A percentile compares a stretch with the other conserved stretches of the same genome.
Evolutionary conservation across 805 yeast species (phyloP).

Genomic region (Kluyveromyces aestuarii): DNA sequence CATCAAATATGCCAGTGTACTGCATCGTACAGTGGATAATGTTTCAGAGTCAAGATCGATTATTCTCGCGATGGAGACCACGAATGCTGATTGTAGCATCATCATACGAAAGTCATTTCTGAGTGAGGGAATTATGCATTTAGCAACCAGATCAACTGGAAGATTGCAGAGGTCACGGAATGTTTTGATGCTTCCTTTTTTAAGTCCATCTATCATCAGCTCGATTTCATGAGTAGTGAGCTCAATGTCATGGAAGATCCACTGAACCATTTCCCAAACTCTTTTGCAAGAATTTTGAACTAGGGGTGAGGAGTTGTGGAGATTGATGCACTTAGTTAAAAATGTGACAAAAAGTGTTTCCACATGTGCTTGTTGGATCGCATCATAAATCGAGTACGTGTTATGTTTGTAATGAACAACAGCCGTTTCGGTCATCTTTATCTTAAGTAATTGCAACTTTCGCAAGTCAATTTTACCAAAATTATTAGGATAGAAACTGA

Average conservation of each 20-base stretch:
- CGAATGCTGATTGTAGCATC: slow-evolving; percentile 8
- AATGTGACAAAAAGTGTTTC: slow-evolving; percentile 21
- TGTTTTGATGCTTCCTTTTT: slow-evolving; percentile 2
- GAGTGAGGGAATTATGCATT: slow-evolving; percentile 5
- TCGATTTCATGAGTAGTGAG: neutral
- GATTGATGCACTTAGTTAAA: slow-evolving; percentile 1
- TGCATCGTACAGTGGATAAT: slow-evolving; percentile 4
- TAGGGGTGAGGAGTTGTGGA: slow-evolving; percentile 1
- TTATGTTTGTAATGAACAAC: slow-evolving; percentile 11
- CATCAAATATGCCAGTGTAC: slow-evolving; percentile 7
- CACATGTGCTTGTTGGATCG: slow-evolving; percentile 28
- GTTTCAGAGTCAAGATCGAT: slow-evolving; percentile 1
- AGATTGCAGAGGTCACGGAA: slow-evolving; percentile 2
- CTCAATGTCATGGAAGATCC: slow-evolving; percentile 4
- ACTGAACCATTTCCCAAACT: slow-evolving; percentile 4
- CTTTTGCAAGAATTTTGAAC: slow-evolving; percentile 6
- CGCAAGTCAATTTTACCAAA: slow-evolving; percentile 8
- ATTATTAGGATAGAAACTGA: slow-evolving; percentile 11
- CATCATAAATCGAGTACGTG: slow-evolving; percentile 21
- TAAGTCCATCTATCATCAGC: slow-evolving; percentile 2
- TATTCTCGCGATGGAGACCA: slow-evolving; percentile 6
- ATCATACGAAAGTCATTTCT: slow-evolving; percentile 7
- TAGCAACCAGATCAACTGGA: slow-evolving; percentile 2
- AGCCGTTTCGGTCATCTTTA: slow-evolving; percentile 7
- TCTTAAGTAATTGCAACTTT: slow-evolving; percentile 2